Conservation (phyloP, 2,329 filamentous ascomycete genomes). For the Scedosporium minutisporum region DNA sequence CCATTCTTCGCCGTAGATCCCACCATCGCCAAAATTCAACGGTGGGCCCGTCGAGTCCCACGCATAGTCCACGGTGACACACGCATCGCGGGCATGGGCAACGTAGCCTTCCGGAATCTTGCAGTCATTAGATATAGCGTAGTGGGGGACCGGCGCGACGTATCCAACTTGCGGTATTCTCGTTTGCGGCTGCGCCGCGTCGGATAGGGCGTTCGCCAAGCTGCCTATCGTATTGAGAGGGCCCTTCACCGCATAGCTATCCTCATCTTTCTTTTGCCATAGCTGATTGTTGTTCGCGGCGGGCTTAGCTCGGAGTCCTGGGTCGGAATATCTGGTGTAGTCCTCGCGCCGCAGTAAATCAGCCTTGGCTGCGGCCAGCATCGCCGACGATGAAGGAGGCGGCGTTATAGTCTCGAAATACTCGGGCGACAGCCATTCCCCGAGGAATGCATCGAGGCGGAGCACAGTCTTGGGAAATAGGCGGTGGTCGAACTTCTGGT, state of each 20-base stretch:
- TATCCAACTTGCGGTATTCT: conserved; percentile 35
- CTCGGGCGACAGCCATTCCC: conserved; percentile 88
- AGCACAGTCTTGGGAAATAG: conserved; percentile 51
- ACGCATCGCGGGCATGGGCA: conserved; percentile 80
- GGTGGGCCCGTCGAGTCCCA: conserved; percentile 86
- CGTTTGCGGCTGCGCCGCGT: neutral
- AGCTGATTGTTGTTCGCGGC: conserved; percentile 12
- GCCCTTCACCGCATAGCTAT: neutral
- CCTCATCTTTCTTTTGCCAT: conserved; percentile 2
- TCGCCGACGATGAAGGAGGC: conserved; percentile 74
- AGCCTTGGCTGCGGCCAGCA: conserved; percentile 82
- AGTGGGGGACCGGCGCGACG: conserved; percentile 66
- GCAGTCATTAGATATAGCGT: conserved; percentile 70
- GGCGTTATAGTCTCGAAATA: conserved; percentile 91
- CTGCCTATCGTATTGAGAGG: neutral
- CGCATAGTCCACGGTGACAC: conserved; percentile 78
- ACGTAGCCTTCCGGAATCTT: conserved; percentile 84
- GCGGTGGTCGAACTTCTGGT: conserved; percentile 9
- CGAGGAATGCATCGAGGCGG: conserved; percentile 83
- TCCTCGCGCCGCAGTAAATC: conserved; percentile 73
- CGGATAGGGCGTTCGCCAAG: conserved; percentile 24
- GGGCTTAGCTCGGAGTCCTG: conserved; percentile 25
- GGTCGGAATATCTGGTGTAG: conserved; percentile 36
- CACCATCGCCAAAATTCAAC: conserved; percentile 78
- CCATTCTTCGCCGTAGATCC: conserved; percentile 89